phyloP scores from a whole-genome alignment of 768 basidiomycete species.

The Mycena albidolilacea region DNA sequence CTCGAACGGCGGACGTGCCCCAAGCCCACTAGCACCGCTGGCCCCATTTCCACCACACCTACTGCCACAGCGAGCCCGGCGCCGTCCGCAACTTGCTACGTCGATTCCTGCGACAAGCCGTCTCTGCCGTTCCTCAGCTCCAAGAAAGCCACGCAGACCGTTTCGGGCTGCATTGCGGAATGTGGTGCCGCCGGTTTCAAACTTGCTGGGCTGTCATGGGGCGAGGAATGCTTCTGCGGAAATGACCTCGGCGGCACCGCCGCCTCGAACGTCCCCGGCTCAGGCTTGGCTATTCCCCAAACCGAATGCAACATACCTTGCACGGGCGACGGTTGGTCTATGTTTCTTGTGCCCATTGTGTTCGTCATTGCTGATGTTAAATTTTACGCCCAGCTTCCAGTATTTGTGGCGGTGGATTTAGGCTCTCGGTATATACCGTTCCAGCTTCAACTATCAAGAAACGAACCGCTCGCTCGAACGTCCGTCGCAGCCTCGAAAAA shows the following conservation, averaged over 20 bases:
- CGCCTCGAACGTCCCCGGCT: constrained; percentile 24
- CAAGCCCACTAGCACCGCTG: constrained; percentile 25
- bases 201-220: constrained; percentile 25
- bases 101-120: constrained; percentile 29
- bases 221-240: constrained; percentile 27
- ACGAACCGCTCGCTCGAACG: constrained; percentile 24
- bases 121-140: constrained; percentile 30
- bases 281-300: constrained; percentile 27
- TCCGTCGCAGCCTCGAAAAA: constrained; percentile 28
- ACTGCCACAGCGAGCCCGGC: constrained; percentile 29
- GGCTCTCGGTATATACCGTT: constrained; percentile 28
- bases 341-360: constrained; percentile 22
- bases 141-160: constrained; percentile 20
- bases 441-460: constrained; percentile 20
- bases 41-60: constrained; percentile 23
- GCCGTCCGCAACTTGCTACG: constrained; percentile 28
- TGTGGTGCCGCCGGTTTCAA: constrained; percentile 31
- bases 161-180: constrained; percentile 30
- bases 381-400: constrained; percentile 25
- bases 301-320: constrained; percentile 23
- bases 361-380: constrained; percentile 26
- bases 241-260: constrained; percentile 26
- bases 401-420: constrained; percentile 29
- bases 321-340: constrained; percentile 28
- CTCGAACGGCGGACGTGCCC: constrained; percentile 30